Evolutionary conservation across 257 asterid genomes (phyloP), one percentile per base, ranked within the genome.

Genomic region (Solanum clarkiae): DNA sequence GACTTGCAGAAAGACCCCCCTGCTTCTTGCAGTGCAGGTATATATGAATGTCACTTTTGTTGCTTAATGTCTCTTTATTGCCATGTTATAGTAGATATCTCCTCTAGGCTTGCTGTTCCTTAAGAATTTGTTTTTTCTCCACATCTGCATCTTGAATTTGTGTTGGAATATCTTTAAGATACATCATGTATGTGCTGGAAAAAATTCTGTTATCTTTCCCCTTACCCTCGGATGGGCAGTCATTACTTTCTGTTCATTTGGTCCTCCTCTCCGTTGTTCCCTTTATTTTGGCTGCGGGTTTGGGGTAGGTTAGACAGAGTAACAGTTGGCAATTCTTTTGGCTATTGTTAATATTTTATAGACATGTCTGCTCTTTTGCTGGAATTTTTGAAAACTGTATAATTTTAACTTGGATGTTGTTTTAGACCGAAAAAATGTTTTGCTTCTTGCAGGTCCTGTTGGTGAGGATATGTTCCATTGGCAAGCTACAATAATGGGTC

Each of bases 401-500:
- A 24, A 53, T 47, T 47, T 14, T 26, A 49, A 49, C 42, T 22
- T 75, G 42, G 24, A 26, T 49, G 3, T 8, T 10, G 42, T 75
- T 12, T 75, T 75, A 29, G 22, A 49, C 60, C 49, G 42, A 49
- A 47, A 45, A 32, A n/a, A 2, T 15, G 62, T 4, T 54, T 53
- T 9, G 45, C 59, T 74, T 75, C 66, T 86, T 53, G 85, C 72
- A 94, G 98, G 98, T 44, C 97, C 97, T 69, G 93, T 93, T 53
- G 98, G 94, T 40, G 92, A 89, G 81, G 98, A 94, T 81, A 93
- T 92, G 93, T 94, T 94, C 87, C 94, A 92, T 40, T 94, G 96
- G 95, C 96, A 92, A 87, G 97, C 97, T 80, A 93, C 97, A 44
- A 93, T 93, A 77, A 93, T 93, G 96, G 96, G 96, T 86, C 97